Conservation (phyloP, 805 yeast genomes). For the Monosporozyma siamensis region DNA sequence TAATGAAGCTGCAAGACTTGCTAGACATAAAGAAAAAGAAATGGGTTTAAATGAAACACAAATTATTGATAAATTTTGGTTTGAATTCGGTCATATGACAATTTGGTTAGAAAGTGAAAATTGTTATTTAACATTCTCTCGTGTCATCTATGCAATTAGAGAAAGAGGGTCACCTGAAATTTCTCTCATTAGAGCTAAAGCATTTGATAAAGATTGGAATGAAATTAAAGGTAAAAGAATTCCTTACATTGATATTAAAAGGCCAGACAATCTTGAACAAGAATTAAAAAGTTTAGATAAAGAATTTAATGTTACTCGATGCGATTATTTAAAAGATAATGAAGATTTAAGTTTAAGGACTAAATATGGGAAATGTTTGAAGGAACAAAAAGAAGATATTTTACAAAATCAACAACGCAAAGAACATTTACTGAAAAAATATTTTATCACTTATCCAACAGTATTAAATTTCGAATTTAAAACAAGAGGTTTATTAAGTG, state of each 20-base stretch:
- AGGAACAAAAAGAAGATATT: slow-evolving; percentile 9
- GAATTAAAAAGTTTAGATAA: slow-evolving; percentile 20
- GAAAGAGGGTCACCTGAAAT: slow-evolving; percentile 28
- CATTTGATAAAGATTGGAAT: slow-evolving; percentile 9
- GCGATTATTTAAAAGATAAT: slow-evolving; percentile 14
- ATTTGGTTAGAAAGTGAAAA: slow-evolving; percentile 38
- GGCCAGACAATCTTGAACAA: slow-evolving; percentile 19
- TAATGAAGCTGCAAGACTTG: background rate
- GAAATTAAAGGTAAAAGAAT: slow-evolving; percentile 5
- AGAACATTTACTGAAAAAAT: background rate
- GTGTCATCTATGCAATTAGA: slow-evolving; percentile 30
- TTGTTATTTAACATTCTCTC: slow-evolving; percentile 39
- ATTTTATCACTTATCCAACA: background rate
- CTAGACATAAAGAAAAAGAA: background rate
- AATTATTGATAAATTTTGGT: slow-evolving; percentile 26
- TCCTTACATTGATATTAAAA: slow-evolving; percentile 3
- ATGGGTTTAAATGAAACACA: background rate
- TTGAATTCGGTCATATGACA: slow-evolving; percentile 5
- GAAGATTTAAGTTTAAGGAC: no score
- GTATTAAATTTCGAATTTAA: background rate
- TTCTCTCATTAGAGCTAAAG: slow-evolving; percentile 32
- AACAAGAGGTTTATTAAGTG: background rate
- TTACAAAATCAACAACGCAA: slow-evolving; percentile 10
- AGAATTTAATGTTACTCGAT: slow-evolving; percentile 20
- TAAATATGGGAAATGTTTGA: slow-evolving; percentile 18